A percentile compares a stretch with the other conserved stretches of the same genome.
Evolutionary conservation across 352 stramenopile species (phyloP).

Genomic region (Globisporangium abappressorium): DNA sequence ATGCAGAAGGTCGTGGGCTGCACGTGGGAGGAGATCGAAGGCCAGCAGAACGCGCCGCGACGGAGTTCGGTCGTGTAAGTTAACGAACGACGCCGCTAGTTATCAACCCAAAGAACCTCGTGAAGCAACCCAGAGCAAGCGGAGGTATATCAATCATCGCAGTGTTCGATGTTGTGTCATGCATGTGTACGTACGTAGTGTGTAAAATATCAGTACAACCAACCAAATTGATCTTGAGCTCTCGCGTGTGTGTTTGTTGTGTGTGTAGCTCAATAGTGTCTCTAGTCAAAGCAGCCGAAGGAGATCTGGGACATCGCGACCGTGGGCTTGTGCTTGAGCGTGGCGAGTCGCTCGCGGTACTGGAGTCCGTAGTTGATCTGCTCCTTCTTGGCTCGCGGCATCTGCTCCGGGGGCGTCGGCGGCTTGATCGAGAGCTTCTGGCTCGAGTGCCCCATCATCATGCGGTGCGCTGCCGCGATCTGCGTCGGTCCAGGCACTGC

Average conservation of each 20-base stretch:
- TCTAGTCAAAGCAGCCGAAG: slow-evolving; percentile 56
- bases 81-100: neutral
- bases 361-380: slow-evolving; percentile 71
- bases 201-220: slow-evolving; percentile 11
- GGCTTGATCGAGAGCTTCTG: slow-evolving; percentile 77
- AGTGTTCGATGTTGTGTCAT: slow-evolving; percentile 1
- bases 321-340: slow-evolving; percentile 78
- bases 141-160: neutral
- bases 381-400: slow-evolving; percentile 40
- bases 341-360: slow-evolving; percentile 72
- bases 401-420: slow-evolving; percentile 56
- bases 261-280: neutral
- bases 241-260: neutral
- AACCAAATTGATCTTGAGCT: neutral
- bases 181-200: neutral
- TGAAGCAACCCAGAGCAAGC: neutral
- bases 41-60: slow-evolving; percentile 28
- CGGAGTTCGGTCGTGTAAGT: slow-evolving; percentile 30
- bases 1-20: slow-evolving; percentile 57
- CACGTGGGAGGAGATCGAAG: slow-evolving; percentile 64
- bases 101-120: neutral
- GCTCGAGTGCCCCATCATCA: slow-evolving; percentile 85
- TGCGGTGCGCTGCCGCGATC: slow-evolving; percentile 64
- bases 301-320: slow-evolving; percentile 74
- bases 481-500: slow-evolving; percentile 67